Percentiles rank a stretch among this genome's conserved stretches.
Evolutionary conservation across 2,329 filamentous ascomycete genomes (phyloP).

Genomic region (Diaporthe citriasiana): DNA sequence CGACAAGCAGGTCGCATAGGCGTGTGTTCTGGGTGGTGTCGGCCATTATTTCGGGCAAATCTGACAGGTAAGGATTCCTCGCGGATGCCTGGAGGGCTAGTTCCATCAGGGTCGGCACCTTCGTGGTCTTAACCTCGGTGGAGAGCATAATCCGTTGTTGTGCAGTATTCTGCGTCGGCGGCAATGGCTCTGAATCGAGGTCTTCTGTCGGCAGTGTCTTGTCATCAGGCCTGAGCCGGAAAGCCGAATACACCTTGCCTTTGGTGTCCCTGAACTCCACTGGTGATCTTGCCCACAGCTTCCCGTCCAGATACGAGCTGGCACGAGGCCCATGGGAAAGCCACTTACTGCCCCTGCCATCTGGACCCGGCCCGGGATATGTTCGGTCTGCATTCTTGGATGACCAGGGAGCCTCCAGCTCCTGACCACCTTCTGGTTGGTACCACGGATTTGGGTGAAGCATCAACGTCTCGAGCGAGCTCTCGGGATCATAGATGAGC

Average conservation of each 20-base stretch:
- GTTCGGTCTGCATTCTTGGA: slow-evolving; percentile 31
- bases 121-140: slow-evolving; percentile 27
- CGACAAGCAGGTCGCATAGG: slow-evolving; percentile 57
- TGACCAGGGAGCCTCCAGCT: slow-evolving; percentile 40
- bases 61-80: slow-evolving; percentile 57
- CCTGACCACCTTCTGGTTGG: slow-evolving; percentile 46
- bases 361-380: slow-evolving; percentile 20
- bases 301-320: slow-evolving; percentile 20
- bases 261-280: slow-evolving; percentile 50
- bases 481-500: slow-evolving; percentile 60
- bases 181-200: slow-evolving; percentile 6
- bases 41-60: slow-evolving; percentile 58
- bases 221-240: slow-evolving; percentile 42
- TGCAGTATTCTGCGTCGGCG: slow-evolving; percentile 6
- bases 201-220: slow-evolving; percentile 42
- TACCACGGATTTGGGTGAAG: slow-evolving; percentile 76
- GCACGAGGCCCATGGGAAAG: slow-evolving; percentile 6
- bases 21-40: slow-evolving; percentile 56
- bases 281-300: slow-evolving; percentile 45
- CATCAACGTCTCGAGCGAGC: slow-evolving; percentile 64
- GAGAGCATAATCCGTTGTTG: slow-evolving; percentile 16
- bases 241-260: slow-evolving; percentile 45
- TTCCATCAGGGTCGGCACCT: slow-evolving; percentile 66
- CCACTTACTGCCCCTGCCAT: slow-evolving; percentile 36
- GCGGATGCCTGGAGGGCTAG: slow-evolving; percentile 63